Conservation (phyloP, 805 yeast genomes). For the Candida ovalis region DNA sequence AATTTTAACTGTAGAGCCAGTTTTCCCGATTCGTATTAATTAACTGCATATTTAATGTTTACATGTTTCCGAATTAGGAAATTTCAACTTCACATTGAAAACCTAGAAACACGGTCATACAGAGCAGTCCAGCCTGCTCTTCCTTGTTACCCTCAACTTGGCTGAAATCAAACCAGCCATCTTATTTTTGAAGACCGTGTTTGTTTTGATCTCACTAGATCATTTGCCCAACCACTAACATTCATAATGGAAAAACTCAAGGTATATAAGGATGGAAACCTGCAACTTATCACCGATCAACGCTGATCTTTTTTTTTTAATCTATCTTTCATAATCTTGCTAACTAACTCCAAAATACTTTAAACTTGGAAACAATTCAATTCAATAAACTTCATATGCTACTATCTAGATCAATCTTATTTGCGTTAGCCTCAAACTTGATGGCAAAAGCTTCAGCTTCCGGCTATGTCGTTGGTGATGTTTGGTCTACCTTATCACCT, state of each 20-base stretch:
- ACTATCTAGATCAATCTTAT: neutral
- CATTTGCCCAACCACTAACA: neutral
- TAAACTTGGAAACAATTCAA: neutral
- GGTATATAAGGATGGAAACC: neutral
- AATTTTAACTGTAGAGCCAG: neutral
- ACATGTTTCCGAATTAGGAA: slow-evolving; percentile 10
- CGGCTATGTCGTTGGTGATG: slow-evolving; percentile 54
- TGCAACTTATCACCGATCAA: neutral
- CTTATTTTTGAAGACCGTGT: slow-evolving; percentile 1
- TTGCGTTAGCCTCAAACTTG: neutral
- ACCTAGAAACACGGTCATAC: neutral
- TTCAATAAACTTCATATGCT: neutral
- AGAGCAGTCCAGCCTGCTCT: neutral
- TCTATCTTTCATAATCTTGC: neutral
- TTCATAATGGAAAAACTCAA: neutral
- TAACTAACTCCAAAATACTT: neutral
- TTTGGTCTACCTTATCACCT: slow-evolving; percentile 71
- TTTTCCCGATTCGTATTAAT: slow-evolving; percentile 3
- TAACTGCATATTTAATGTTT: slow-evolving; percentile 9
- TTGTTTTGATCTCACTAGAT: neutral
- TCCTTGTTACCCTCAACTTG: neutral
- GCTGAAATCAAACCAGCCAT: slow-evolving; percentile 10
- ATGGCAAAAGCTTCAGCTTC: slow-evolving; percentile 24
- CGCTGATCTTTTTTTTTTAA: neutral
- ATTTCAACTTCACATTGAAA: neutral